These are phyloP conservation scores for Mycothermus thermophilus DNA, from an alignment of 495 filamentous ascomycete species.

Conservation along the genomic window DNA sequence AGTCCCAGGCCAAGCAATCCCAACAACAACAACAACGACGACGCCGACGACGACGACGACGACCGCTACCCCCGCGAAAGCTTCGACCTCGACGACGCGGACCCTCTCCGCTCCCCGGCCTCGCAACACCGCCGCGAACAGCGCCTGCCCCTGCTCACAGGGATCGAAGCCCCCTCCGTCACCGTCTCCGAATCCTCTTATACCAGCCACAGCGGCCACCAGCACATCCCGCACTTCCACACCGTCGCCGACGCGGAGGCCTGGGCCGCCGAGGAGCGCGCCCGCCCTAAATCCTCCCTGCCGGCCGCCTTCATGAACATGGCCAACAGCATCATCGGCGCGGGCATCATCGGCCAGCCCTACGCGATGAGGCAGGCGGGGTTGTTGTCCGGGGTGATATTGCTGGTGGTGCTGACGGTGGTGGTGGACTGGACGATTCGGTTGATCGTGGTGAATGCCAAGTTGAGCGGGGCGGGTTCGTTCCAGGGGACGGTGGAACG, in stretches of 20 bases:
- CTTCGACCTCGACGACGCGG: conserved; percentile 24
- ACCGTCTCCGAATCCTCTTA: conserved; percentile 47
- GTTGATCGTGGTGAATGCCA: conserved; percentile 89
- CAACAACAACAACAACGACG: neutral
- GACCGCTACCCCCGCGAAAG: conserved; percentile 29
- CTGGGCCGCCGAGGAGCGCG: conserved; percentile 30
- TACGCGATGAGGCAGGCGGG: conserved; percentile 91
- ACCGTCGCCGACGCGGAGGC: conserved; percentile 22
- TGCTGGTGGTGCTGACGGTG: conserved; percentile 66
- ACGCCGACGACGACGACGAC: conserved; percentile 18
- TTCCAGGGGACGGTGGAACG: conserved; percentile 92
- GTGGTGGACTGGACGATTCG: conserved; percentile 94
- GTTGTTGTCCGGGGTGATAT: conserved; percentile 59
- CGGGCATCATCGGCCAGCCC: conserved; percentile 93
- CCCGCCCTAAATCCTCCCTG: conserved; percentile 35
- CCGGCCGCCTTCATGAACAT: conserved; percentile 82
- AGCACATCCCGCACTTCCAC: conserved; percentile 30
- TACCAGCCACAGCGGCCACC: too few relatives aligned
- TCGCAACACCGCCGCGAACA: conserved; percentile 24
- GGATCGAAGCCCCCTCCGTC: conserved; percentile 79
- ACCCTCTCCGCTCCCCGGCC: conserved; percentile 10
- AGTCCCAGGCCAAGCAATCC: conserved; percentile 22
- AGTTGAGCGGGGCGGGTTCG: conserved; percentile 77
- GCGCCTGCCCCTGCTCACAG: conserved; percentile 62
- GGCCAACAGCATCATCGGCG: conserved; percentile 97